Evolutionary conservation across 371 early-diverging fungal species (phyloP).

Genomic region (Mucor plumbeus): DNA sequence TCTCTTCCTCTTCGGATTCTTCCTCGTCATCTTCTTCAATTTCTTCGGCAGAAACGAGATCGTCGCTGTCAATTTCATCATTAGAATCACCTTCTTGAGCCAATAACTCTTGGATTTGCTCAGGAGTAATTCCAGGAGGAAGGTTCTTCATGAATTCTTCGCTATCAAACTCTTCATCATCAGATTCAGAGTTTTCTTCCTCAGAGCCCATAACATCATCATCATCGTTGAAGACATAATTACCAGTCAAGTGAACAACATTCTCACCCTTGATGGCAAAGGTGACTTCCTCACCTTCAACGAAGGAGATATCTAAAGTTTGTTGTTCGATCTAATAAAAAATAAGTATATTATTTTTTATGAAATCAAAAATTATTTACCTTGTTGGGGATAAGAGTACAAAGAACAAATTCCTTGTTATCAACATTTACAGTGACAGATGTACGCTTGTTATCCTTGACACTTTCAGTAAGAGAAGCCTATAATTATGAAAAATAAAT

Average conservation of each 20-base stretch:
- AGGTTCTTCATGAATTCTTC: conserved; percentile 39
- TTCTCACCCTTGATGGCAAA: conserved; percentile 67
- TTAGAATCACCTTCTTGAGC: conserved; percentile 42
- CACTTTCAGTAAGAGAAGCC: conserved; percentile 75
- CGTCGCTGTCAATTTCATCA: conserved; percentile 42
- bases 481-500: conserved; percentile 31
- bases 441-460: conserved; percentile 61
- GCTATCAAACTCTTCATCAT: conserved; percentile 42
- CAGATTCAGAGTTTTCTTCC: conserved; percentile 40
- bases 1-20: conserved; percentile 40
- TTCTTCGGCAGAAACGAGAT: conserved; percentile 49
- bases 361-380: conserved; percentile 26
- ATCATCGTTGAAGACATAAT: conserved; percentile 59
- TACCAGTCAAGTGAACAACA: conserved; percentile 76
- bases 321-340: conserved; percentile 66
- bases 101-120: conserved; percentile 19
- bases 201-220: conserved; percentile 38
- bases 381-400: conserved; percentile 77
- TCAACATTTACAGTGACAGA: conserved; percentile 71
- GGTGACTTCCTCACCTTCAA: conserved; percentile 83
- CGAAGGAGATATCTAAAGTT: conserved; percentile 72
- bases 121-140: conserved; percentile 13
- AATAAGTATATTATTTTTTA: not conserved
- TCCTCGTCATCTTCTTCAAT: conserved; percentile 35
- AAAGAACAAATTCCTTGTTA: conserved; percentile 75